Conservation (phyloP, 2,329 filamentous ascomycete species). For the Emmonsia crescens region DNA sequence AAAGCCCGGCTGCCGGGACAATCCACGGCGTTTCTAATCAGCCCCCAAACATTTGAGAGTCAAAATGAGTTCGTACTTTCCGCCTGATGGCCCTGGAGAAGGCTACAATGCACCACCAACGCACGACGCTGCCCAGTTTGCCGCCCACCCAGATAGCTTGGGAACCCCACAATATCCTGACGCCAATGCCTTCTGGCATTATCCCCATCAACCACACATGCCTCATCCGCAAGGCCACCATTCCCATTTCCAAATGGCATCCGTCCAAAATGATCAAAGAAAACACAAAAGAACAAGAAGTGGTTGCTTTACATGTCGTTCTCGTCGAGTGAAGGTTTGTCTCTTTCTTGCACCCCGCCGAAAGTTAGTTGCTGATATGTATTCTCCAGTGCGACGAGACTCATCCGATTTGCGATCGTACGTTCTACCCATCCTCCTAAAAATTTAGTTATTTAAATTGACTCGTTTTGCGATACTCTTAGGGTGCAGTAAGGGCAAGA, state of each 20-base stretch:
- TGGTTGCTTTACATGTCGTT: slow-evolving; percentile 86
- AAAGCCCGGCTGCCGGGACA: slow-evolving; percentile 9
- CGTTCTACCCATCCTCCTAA: slow-evolving; percentile 20
- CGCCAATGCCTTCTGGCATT: slow-evolving; percentile 36
- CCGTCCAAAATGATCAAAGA: slow-evolving; percentile 50
- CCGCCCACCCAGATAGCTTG: neutral
- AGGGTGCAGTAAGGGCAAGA: slow-evolving; percentile 84
- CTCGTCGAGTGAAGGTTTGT: slow-evolving; percentile 65
- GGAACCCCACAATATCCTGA: slow-evolving; percentile 24
- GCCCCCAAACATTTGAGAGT: neutral
- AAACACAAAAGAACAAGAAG: slow-evolving; percentile 91
- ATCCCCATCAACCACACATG: slow-evolving; percentile 16
- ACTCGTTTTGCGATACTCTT: slow-evolving; percentile 7
- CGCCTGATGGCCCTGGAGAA: neutral
- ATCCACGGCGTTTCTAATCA: neutral
- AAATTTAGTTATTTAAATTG: slow-evolving; percentile 9
- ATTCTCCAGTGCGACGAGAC: slow-evolving; percentile 69
- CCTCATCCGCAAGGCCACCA: slow-evolving; percentile 22
- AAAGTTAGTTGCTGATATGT: slow-evolving; percentile 2
- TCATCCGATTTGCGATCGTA: slow-evolving; percentile 71
- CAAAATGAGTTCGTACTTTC: slow-evolving; percentile 4
- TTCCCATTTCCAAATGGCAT: slow-evolving; percentile 19
- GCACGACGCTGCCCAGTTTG: neutral
- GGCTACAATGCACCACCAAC: neutral
- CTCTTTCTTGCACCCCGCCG: slow-evolving; percentile 5